phyloP scores from a whole-genome alignment of 169 alveolate genomes.

The Prorocentrum cordatum region DNA sequence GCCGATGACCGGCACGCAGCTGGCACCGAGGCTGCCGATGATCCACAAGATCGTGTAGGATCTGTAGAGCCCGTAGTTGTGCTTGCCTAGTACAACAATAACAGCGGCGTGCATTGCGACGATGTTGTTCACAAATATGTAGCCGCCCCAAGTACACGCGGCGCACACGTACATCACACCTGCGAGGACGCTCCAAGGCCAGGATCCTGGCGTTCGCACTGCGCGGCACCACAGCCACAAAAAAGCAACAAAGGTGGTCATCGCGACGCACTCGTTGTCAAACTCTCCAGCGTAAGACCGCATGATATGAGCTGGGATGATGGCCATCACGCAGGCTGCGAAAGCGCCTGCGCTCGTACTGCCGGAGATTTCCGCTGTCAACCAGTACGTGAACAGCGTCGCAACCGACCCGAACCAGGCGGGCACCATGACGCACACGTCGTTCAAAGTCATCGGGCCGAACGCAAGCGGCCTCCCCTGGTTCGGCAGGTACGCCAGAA shows the following conservation, averaged over 20 bases:
- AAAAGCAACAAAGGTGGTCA: constrained; percentile 6
- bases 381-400: constrained; percentile 1
- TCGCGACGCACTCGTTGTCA: constrained; percentile 47
- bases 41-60: constrained; percentile 40
- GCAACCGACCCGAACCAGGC: constrained; percentile 32
- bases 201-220: not conserved
- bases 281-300: constrained; percentile 28
- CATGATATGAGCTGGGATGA: constrained; percentile 66
- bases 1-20: constrained; percentile 34
- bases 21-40: constrained; percentile 43
- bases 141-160: constrained; percentile 36
- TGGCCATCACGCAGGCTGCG: constrained; percentile 43
- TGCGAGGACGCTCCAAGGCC: constrained; percentile 49
- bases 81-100: constrained; percentile 41
- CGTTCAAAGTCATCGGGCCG: constrained; percentile 28
- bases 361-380: not conserved
- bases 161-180: constrained; percentile 14
- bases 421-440: constrained; percentile 64
- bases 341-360: not conserved
- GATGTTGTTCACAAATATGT: constrained; percentile 51
- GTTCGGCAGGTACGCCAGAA: not conserved
- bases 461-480: not conserved
- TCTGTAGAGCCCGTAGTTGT: constrained; percentile 26
- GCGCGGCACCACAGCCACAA: constrained; percentile 32
- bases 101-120: constrained; percentile 46